Conservation (phyloP, 805 yeast species). For the Lachancea meyersii region DNA sequence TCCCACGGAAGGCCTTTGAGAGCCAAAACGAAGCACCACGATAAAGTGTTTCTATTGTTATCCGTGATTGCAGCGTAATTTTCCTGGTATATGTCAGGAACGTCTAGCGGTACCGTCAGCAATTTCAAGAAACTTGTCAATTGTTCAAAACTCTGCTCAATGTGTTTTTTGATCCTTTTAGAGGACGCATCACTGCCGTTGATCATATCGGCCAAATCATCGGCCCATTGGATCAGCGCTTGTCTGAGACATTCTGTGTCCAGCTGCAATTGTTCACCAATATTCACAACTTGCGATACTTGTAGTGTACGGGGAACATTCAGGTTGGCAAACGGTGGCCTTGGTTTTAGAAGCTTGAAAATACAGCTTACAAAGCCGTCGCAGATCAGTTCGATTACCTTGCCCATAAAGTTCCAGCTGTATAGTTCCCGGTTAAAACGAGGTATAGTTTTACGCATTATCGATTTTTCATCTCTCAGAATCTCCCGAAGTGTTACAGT, state of each 20-base stretch:
- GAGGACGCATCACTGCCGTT: constrained; percentile 16
- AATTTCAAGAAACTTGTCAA: constrained; percentile 22
- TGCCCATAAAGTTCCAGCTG: constrained; percentile 67
- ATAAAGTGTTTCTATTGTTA: constrained; percentile 20
- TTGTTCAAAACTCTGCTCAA: constrained; percentile 19
- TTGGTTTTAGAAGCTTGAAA: constrained; percentile 52
- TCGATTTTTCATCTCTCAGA: constrained; percentile 39
- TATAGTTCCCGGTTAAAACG: constrained; percentile 64
- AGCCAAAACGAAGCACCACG: constrained; percentile 29
- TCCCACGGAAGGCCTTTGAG: constrained; percentile 32
- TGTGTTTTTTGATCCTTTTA: constrained; percentile 26
- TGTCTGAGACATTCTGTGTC: constrained; percentile 65
- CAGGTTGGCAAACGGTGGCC: constrained; percentile 45
- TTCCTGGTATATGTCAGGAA: constrained; percentile 42
- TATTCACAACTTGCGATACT: constrained; percentile 27
- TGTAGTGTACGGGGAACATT: constrained; percentile 17
- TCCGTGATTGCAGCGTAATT: constrained; percentile 29
- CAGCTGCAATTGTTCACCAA: constrained; percentile 73
- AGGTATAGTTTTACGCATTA: constrained; percentile 40
- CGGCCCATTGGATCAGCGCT: constrained; percentile 34
- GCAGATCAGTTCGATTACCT: constrained; percentile 59
- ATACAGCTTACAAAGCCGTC: constrained; percentile 52
- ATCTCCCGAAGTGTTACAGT: constrained; percentile 50
- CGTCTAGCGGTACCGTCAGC: constrained; percentile 29
- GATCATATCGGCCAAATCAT: constrained; percentile 15